Base-by-base conservation (phyloP, 768 basidiomycete genomes). In the Hypholoma sublateritium region DNA sequence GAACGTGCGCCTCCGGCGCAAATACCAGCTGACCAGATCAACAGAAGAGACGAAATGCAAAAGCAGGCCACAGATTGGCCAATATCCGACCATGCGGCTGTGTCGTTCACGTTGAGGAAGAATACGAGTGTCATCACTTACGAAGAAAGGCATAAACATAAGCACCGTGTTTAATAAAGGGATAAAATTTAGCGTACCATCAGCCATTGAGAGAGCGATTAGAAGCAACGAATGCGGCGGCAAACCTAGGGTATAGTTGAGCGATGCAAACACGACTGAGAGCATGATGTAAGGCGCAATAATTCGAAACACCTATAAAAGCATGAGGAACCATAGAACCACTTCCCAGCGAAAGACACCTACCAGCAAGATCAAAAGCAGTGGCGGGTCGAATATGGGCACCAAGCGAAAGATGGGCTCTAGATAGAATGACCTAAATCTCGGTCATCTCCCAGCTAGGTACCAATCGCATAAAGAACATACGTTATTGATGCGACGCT, bases 321-420 rank as follows among this genome's bases (percentile, higher is more conserved):
- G 5, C 41, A 42, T n/a, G 42, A 14, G 17, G n/a, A n/a, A 24
- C 12, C 53, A 22, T 53, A 1, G 58, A 28, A 13, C 11, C n/a
- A 48, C 9, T 16, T n/a, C 12, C 41, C 17, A 7, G 24, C 22
- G 39, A 17, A 41, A 22, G 36, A 35, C 6, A 65, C 77, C 14
- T 52, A 89, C 88, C 58, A 93, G 71, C 17, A 91, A 76, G 4
- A 81, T 67, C 0, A 86, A 80, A 93, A 93, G 93, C 57, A 89
- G 78, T 70, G 93, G 93, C 0, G 92, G 93, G 58, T 80, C 88
- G 68, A 95, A 95, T 46, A 91, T 80, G 0, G 92, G 90, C 59
- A 94, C 86, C 13, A 95, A 77, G n/a, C 92, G 87, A 64, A 92
- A 94, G 5, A 94, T 91, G 2, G 93, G 92, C 39, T 87, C 91